A percentile compares a stretch with the other conserved stretches of the same genome.
Evolutionary conservation across 768 basidiomycete species (phyloP).

Genomic region (Naganishia vishniacii): DNA sequence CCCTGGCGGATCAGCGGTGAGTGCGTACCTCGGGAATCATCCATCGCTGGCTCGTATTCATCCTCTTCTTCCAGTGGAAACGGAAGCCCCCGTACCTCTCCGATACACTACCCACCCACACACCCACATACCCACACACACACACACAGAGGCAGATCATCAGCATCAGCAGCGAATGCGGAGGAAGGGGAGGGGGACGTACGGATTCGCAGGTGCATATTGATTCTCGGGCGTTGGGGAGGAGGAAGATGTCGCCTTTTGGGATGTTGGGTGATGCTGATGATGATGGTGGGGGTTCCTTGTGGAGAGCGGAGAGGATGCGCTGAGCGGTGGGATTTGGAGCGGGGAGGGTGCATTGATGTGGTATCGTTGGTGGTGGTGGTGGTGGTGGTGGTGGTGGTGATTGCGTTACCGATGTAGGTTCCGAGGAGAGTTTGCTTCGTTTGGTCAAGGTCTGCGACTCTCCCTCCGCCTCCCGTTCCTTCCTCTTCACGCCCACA

Average conservation of each 20-base stretch:
- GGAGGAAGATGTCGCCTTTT: slow-evolving; percentile 43
- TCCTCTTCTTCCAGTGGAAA: slow-evolving; percentile 43
- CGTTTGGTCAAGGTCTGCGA: no score
- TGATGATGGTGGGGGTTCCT: neutral
- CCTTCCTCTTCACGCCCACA: neutral
- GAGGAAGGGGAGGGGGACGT: neutral
- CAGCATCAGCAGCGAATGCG: neutral
- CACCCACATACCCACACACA: no score
- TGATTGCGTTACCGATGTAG: no score
- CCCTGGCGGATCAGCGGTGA: no score
- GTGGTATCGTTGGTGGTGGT: neutral
- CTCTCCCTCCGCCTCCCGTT: neutral
- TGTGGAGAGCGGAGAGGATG: neutral
- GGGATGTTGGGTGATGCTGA: neutral
- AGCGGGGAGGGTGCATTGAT: neutral
- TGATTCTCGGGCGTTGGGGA: slow-evolving; percentile 33
- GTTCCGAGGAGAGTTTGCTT: no score
- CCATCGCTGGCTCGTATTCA: slow-evolving; percentile 44
- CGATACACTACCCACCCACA: neutral
- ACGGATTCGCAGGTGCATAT: slow-evolving; percentile 20
- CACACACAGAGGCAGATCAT: no score
- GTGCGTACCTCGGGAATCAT: neutral
- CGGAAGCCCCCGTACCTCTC: slow-evolving; percentile 23
- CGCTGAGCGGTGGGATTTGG: neutral
- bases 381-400: neutral